A percentile compares a stretch with the other conserved stretches of the same genome.
These are phyloP conservation scores for Diutina ranongensis DNA, from an alignment of 1,139 yeast species.

Conservation along the genomic window DNA sequence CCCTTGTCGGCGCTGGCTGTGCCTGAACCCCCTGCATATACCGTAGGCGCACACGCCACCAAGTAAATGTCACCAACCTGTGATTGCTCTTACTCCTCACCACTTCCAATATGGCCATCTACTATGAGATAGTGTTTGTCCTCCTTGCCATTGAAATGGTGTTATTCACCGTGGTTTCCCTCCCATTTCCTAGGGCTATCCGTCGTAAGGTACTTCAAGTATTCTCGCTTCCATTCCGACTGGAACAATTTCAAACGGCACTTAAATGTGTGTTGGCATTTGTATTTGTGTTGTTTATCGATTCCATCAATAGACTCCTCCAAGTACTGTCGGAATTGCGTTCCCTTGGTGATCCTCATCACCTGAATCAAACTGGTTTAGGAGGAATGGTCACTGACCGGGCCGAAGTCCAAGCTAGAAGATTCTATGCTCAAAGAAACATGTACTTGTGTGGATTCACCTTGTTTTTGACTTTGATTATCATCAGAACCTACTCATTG, in stretches of 20 bases:
- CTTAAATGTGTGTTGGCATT: slow-evolving; percentile 77
- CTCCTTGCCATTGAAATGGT: slow-evolving; percentile 69
- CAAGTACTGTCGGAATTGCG: slow-evolving; percentile 56
- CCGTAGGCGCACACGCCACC: background rate
- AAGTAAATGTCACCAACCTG: background rate
- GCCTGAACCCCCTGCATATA: too few species aligned
- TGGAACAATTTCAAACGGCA: slow-evolving; percentile 64
- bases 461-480: slow-evolving; percentile 73
- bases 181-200: slow-evolving; percentile 72
- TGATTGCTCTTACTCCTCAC: background rate
- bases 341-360: slow-evolving; percentile 13
- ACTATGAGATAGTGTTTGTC: slow-evolving; percentile 64
- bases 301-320: slow-evolving; percentile 76
- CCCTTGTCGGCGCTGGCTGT: too few species aligned
- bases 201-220: slow-evolving; percentile 59
- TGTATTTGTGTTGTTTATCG: slow-evolving; percentile 74
- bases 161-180: slow-evolving; percentile 68
- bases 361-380: slow-evolving; percentile 9
- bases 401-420: slow-evolving; percentile 75
- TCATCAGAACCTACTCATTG: slow-evolving; percentile 75
- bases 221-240: slow-evolving; percentile 58
- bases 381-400: slow-evolving; percentile 39
- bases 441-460: slow-evolving; percentile 95
- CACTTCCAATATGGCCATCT: slow-evolving; percentile 45
- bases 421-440: slow-evolving; percentile 94